A percentile compares a stretch with the other conserved stretches of the same genome.
These are phyloP conservation scores for Venturia aucupariae DNA, from an alignment of 2,329 filamentous ascomycete species.

Conservation along the genomic window DNA sequence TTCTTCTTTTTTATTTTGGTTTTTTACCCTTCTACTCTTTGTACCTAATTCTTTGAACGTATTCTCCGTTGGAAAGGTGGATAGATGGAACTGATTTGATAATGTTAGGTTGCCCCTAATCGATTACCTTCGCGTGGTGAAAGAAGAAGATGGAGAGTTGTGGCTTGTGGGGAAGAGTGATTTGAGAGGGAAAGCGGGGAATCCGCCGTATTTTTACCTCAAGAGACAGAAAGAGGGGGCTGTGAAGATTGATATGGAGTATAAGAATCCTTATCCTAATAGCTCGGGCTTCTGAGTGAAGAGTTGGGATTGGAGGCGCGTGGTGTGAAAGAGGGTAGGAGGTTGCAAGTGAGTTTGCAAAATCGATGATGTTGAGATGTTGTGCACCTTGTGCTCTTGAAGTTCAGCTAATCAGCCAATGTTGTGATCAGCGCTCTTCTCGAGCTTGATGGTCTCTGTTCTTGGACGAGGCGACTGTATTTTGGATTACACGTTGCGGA, in stretches of 20 bases:
- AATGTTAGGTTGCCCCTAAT: neutral
- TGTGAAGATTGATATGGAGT: constrained; percentile 7
- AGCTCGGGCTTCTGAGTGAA: neutral
- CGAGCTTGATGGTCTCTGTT: no score
- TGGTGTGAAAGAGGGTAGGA: no score
- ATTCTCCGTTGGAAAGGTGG: neutral
- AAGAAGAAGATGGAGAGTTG: neutral
- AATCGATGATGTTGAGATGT: no score
- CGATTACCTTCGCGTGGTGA: constrained; percentile 5
- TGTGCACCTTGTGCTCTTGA: no score
- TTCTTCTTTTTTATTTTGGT: neutral
- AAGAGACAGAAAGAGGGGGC: neutral
- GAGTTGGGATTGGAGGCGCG: no score
- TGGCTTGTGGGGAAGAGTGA: constrained; percentile 11
- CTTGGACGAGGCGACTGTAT: no score
- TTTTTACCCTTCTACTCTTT: no score
- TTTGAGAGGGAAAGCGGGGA: constrained; percentile 5
- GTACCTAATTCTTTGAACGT: no score
- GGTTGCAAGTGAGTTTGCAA: no score
- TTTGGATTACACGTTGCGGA: no score
- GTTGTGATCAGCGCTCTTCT: no score
- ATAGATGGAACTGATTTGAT: neutral
- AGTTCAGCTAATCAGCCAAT: no score
- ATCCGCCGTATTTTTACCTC: constrained; percentile 11
- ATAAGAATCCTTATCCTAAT: constrained; percentile 13